These are phyloP conservation scores for Boletus rubroflammeus DNA, from an alignment of 768 basidiomycete genomes.

Conservation along the genomic window DNA sequence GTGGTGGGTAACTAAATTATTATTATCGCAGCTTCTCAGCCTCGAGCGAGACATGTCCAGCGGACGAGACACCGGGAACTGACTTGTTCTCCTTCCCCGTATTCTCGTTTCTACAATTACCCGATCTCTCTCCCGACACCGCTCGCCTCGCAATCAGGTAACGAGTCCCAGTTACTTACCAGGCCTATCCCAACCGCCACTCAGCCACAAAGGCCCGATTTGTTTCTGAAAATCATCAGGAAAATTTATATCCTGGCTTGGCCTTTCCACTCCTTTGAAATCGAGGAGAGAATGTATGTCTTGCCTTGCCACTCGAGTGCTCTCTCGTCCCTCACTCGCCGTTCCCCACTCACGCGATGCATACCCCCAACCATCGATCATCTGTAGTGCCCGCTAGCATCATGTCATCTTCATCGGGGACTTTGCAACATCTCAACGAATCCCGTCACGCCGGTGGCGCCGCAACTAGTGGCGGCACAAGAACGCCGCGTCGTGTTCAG, in stretches of 20 bases:
- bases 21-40: conserved; percentile 1
- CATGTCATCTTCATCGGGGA: conserved; percentile 15
- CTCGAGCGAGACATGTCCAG: too few species aligned
- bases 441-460: conserved; percentile 18
- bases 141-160: background rate
- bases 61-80: background rate
- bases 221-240: background rate
- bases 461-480: conserved; percentile 29
- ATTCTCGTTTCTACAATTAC: background rate
- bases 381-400: conserved; percentile 8
- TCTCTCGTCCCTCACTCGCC: background rate
- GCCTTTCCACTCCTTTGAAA: background rate
- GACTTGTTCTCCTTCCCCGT: background rate
- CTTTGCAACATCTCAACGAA: conserved; percentile 3
- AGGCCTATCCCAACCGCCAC: background rate
- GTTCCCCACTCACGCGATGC: background rate
- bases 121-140: background rate
- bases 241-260: background rate
- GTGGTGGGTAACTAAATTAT: conserved; percentile 14
- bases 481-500: conserved; percentile 51
- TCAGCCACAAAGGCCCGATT: background rate
- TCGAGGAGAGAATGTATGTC: conserved; percentile 6
- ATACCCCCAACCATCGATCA: conserved; percentile 4
- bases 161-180: too few species aligned
- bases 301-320: too few species aligned